A percentile compares a stretch with the other conserved stretches of the same genome.
Evolutionary conservation across 257 asterid genomes (phyloP).

Genomic region (Capsicum chinense): DNA sequence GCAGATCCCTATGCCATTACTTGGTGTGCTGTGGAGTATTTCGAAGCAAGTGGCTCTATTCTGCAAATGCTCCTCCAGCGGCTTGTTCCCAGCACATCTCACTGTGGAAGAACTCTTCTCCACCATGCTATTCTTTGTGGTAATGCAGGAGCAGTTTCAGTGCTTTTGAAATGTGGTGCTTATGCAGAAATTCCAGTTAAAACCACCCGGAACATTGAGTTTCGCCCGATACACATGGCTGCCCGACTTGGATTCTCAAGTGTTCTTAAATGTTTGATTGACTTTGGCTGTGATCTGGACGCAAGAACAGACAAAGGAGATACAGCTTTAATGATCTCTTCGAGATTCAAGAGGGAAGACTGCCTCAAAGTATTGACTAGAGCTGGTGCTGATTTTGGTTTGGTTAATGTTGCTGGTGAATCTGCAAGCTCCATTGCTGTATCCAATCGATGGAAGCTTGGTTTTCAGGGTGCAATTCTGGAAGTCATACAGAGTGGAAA

Average conservation of each 20-base stretch:
- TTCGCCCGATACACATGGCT: slow-evolving; percentile 71
- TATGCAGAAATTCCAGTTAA: slow-evolving; percentile 52
- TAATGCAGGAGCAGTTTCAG: slow-evolving; percentile 54
- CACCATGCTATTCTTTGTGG: slow-evolving; percentile 82
- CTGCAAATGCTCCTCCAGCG: slow-evolving; percentile 61
- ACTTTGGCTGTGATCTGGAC: slow-evolving; percentile 64
- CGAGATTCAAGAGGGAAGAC: slow-evolving; percentile 55
- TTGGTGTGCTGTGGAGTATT: slow-evolving; percentile 88
- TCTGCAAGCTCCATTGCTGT: slow-evolving; percentile 54
- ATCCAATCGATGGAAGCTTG: slow-evolving; percentile 50
- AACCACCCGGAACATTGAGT: slow-evolving; percentile 54
- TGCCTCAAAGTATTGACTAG: slow-evolving; percentile 62
- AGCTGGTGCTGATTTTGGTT: slow-evolving; percentile 77
- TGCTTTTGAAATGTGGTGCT: slow-evolving; percentile 58
- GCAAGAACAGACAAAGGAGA: slow-evolving; percentile 60
- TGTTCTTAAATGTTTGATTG: slow-evolving; percentile 57
- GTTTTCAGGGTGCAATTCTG: slow-evolving; percentile 61
- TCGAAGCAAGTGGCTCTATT: slow-evolving; percentile 73
- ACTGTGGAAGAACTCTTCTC: slow-evolving; percentile 64
- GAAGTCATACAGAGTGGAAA: slow-evolving; percentile 55
- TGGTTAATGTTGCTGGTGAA: slow-evolving; percentile 58
- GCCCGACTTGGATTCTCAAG: slow-evolving; percentile 61
- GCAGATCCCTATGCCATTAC: slow-evolving; percentile 75
- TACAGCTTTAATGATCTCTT: slow-evolving; percentile 65
- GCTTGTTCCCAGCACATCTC: slow-evolving; percentile 47